phyloP scores from a whole-genome alignment of 148 eudicot species.

The Rhododendron kiyosumense region DNA sequence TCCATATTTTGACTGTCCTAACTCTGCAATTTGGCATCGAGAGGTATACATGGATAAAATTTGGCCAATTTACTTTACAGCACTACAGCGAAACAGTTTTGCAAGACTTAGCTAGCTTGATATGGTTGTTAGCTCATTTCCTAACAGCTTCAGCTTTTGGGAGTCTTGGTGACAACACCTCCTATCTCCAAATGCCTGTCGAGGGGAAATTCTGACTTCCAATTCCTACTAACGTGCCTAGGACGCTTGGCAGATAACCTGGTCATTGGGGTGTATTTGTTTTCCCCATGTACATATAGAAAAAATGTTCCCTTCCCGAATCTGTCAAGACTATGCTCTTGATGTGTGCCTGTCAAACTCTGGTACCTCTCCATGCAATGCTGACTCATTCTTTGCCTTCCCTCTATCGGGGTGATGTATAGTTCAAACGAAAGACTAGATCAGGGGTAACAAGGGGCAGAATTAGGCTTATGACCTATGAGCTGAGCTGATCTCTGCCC shows the following conservation, averaged over 20 bases:
- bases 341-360: background rate
- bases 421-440: background rate
- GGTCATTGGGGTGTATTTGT: background rate
- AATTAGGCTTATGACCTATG: background rate
- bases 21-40: background rate
- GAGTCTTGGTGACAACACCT: background rate
- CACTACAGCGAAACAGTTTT: background rate
- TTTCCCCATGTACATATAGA: background rate
- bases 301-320: background rate
- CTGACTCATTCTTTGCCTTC: background rate
- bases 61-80: background rate
- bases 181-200: background rate
- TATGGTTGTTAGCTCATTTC: background rate
- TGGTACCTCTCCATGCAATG: background rate
- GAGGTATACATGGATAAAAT: no score
- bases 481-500: background rate
- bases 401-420: background rate
- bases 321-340: background rate
- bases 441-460: background rate
- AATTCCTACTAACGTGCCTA: background rate
- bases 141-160: background rate
- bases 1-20: background rate
- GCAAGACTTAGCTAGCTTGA: background rate
- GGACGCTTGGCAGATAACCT: background rate
- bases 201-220: background rate